These are phyloP conservation scores for Globisporangium iwayamae DNA, from an alignment of 352 stramenopile genomes.

Conservation along the genomic window DNA sequence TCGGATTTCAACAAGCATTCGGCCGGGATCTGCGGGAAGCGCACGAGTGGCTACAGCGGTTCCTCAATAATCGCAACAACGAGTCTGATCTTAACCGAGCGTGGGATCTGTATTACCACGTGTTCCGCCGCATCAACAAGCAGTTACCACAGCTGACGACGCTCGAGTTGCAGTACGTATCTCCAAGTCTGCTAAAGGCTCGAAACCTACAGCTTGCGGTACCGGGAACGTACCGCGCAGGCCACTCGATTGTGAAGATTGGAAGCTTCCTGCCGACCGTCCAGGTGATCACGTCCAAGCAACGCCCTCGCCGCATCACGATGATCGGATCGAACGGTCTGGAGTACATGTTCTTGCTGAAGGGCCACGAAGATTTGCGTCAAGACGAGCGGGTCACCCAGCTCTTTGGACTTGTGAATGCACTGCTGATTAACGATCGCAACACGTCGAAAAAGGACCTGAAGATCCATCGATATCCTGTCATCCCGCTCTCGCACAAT, in stretches of 20 bases:
- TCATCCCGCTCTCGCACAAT: conserved; percentile 98
- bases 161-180: conserved; percentile 96
- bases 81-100: conserved; percentile 91
- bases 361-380: conserved; percentile 98
- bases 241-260: conserved; percentile 69
- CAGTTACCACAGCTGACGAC: conserved; percentile 92
- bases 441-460: conserved; percentile 96
- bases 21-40: conserved; percentile 89
- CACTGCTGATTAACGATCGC: conserved; percentile 95
- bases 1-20: conserved; percentile 88
- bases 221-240: conserved; percentile 87
- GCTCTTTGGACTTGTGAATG: conserved; percentile 99
- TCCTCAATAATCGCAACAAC: conserved; percentile 51
- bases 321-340: conserved; percentile 96
- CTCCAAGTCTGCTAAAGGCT: conserved; percentile 90
- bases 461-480: conserved; percentile 96
- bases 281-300: conserved; percentile 97
- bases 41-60: conserved; percentile 69
- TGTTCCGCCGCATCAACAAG: conserved; percentile 92
- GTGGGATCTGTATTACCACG: conserved; percentile 98
- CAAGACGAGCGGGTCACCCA: conserved; percentile 99
- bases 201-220: conserved; percentile 94
- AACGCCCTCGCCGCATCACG: conserved; percentile 94
- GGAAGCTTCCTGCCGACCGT: conserved; percentile 91
- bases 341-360: conserved; percentile 99